phyloP scores from a whole-genome alignment of 495 filamentous ascomycete genomes.

The Neurospora sp. region DNA sequence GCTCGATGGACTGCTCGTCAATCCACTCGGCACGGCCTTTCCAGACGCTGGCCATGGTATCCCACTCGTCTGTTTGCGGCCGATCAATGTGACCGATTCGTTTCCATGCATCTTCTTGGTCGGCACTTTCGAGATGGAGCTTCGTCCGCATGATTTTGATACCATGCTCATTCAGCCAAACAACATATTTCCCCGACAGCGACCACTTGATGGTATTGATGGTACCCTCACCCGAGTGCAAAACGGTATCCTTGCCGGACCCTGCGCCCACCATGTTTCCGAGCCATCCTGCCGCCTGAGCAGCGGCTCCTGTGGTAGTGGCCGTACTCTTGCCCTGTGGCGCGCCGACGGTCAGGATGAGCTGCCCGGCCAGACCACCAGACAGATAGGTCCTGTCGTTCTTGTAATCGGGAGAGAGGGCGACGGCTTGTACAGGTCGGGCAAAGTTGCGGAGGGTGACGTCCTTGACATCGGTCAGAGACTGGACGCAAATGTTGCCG shows the following conservation, averaged over 20 bases:
- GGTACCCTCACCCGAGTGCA: conserved; percentile 86
- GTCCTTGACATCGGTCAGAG: conserved; percentile 62
- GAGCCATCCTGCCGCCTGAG: conserved; percentile 81
- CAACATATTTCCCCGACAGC: conserved; percentile 77
- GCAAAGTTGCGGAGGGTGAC: conserved; percentile 88
- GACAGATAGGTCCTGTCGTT: conserved; percentile 79
- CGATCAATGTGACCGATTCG: conserved; percentile 86
- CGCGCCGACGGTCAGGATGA: conserved; percentile 81
- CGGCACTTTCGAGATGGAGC: conserved; percentile 64
- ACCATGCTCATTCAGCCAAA: conserved; percentile 91
- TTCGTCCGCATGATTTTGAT: conserved; percentile 96
- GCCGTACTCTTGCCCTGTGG: conserved; percentile 66
- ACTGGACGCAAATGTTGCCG: conserved; percentile 84
- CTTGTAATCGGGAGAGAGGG: conserved; percentile 86
- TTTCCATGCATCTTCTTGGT: conserved; percentile 83
- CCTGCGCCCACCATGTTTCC: conserved; percentile 70
- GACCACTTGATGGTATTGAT: conserved; percentile 93
- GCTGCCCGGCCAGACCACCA: conserved; percentile 77
- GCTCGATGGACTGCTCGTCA: conserved; percentile 64
- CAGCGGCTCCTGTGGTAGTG: conserved; percentile 67
- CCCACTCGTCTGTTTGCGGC: conserved; percentile 70
- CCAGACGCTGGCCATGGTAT: conserved; percentile 92
- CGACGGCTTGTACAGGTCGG: conserved; percentile 79
- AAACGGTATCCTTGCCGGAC: conserved; percentile 72
- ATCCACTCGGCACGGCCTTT: conserved; percentile 89